Percentiles rank a stretch among this genome's conserved stretches.
Conservation (phyloP, 352 stramenopile genomes). For the Globisporangium splendens region DNA sequence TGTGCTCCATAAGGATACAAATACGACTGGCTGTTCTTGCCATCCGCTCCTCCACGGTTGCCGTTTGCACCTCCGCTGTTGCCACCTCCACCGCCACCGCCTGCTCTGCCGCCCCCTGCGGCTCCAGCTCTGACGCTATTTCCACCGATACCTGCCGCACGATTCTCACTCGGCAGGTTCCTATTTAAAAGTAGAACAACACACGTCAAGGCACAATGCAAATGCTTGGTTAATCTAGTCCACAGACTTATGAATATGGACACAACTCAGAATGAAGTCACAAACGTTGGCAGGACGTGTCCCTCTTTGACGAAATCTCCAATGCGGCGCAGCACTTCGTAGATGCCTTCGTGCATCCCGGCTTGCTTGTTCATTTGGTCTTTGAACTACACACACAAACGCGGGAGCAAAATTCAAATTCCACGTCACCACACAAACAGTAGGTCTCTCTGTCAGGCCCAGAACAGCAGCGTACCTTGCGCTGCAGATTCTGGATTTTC, state of each 20-base stretch:
- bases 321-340: slow-evolving; percentile 79
- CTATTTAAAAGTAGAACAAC: slow-evolving; percentile 10
- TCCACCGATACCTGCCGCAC: slow-evolving; percentile 68
- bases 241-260: background rate
- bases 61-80: slow-evolving; percentile 23
- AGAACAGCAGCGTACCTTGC: too few species aligned
- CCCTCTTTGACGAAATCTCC: slow-evolving; percentile 79
- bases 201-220: background rate
- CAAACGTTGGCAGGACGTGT: slow-evolving; percentile 56
- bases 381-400: slow-evolving; percentile 50
- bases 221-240: too few species aligned
- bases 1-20: slow-evolving; percentile 75
- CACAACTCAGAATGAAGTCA: background rate
- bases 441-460: too few species aligned
- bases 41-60: slow-evolving; percentile 33
- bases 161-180: slow-evolving; percentile 86
- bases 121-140: slow-evolving; percentile 50
- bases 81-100: slow-evolving; percentile 45
- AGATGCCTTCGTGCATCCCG: slow-evolving; percentile 81
- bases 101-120: slow-evolving; percentile 19
- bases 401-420: background rate
- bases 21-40: slow-evolving; percentile 76
- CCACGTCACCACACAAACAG: too few species aligned
- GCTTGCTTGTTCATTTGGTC: slow-evolving; percentile 88
- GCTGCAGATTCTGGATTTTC: slow-evolving; percentile 71